phyloP scores from a whole-genome alignment of 495 filamentous ascomycete species.

The Tuber microsphaerosporum region DNA sequence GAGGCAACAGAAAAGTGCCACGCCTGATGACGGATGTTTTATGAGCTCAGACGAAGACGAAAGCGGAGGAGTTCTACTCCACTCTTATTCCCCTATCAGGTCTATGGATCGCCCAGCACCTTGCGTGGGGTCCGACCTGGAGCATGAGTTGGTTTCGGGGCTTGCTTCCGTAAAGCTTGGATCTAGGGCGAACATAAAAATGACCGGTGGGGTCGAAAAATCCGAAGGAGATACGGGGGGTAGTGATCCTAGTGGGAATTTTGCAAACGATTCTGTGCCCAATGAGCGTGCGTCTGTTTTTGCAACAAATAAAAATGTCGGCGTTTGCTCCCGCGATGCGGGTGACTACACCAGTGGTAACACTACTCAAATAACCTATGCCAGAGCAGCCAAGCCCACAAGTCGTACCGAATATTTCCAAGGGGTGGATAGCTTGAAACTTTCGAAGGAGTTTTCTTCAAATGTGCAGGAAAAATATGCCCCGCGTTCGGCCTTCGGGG shows the following conservation, averaged over 20 bases:
- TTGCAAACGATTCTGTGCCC: background rate
- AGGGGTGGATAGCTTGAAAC: background rate
- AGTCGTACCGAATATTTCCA: background rate
- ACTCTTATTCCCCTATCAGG: background rate
- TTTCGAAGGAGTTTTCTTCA: conserved; percentile 4
- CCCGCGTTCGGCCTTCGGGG: background rate
- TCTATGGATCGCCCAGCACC: background rate
- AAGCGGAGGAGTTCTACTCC: background rate
- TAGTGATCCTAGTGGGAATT: background rate
- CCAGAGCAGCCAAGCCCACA: background rate
- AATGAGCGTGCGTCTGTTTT: background rate
- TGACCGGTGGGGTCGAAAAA: background rate
- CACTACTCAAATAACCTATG: background rate
- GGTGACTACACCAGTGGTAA: background rate
- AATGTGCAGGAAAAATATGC: background rate
- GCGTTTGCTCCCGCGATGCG: background rate
- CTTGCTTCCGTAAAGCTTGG: conserved; percentile 1
- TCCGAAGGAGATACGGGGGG: background rate
- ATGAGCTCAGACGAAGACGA: background rate
- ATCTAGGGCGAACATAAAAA: background rate
- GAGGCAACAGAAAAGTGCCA: background rate
- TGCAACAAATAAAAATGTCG: background rate
- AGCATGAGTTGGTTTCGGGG: background rate
- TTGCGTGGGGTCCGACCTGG: background rate
- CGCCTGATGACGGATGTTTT: background rate